Conservation (phyloP, 2,329 filamentous ascomycete genomes). For the Thielaviopsis cerberus region DNA sequence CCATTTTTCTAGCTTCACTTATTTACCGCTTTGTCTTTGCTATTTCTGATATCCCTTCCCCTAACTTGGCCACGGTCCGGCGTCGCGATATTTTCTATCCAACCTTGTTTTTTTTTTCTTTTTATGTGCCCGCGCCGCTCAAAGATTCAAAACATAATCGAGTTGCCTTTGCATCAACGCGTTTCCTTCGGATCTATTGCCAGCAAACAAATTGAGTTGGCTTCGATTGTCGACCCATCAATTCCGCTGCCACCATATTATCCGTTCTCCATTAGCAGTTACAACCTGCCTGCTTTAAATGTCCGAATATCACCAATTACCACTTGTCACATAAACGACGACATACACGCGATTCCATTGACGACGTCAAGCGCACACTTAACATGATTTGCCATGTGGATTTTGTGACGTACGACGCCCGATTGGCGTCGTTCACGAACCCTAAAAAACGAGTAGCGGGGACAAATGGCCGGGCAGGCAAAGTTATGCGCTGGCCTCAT, state of each 20-base stretch:
- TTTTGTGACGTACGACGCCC: constrained; percentile 51
- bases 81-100: not conserved
- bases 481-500: constrained; percentile 61
- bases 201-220: not conserved
- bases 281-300: not conserved
- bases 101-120: not conserved
- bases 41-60: not conserved
- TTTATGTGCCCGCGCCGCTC: not conserved
- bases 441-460: constrained; percentile 54
- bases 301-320: not conserved
- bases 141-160: not conserved
- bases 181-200: not conserved
- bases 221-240: not conserved
- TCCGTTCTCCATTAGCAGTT: not conserved
- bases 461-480: constrained; percentile 31
- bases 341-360: not conserved
- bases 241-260: not conserved
- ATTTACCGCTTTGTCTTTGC: too few species aligned
- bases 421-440: constrained; percentile 59
- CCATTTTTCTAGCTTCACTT: too few species aligned
- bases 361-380: not conserved
- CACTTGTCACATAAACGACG: not conserved
- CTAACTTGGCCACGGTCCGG: not conserved
- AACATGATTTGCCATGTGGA: constrained; percentile 19
- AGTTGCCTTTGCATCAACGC: not conserved